Base-by-base conservation (phyloP, 148 eudicot genomes). In the Amaranthus palmeri region DNA sequence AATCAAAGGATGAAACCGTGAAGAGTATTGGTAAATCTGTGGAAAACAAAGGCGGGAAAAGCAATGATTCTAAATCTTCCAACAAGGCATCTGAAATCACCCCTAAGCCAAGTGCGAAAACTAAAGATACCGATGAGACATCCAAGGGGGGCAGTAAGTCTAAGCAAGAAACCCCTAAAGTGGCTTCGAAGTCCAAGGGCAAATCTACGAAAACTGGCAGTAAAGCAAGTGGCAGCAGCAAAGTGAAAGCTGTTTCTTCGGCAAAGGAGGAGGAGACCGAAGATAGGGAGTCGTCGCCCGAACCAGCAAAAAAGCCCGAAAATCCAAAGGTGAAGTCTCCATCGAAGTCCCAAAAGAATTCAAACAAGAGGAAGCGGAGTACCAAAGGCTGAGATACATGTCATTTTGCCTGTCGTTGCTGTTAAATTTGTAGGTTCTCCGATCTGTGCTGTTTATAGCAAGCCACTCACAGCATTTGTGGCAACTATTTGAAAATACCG, bases 171-270 rank as follows among this genome's bases (percentile, higher is more conserved):
- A 54, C 67, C 0, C 77, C 74, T 40, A 79, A 75, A 65, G 69
- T 62, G 46, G 80, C 40, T 15, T 45, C 54, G 45, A 85, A 83
- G 72, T 81, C 86, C 60, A 87, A 84, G 78, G 90, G 81, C 8
- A 85, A 85, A 74, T 36, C 70, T 18, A 43, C 78, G 11, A 83
- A 69, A 74, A 74, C 74, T 82, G 84, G 81, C 50, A 78, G 75
- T 60, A 79, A 82, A 58, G 67, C 81, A 10, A 78, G 72, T 62
- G 83, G 81, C 47, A 54, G 83, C 40, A 81, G 74, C 13, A 83
- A 80, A 79, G 68, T 14, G 8, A 91, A 85, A 77, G 76, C 77
- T 43, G 53, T 72, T 62, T 71, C 80, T 8, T 58, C 80, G 43
- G 80, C 55, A 42, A 83, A 80, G 79, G 84, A 74, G 11, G 73